Conservation (phyloP, 2,329 filamentous ascomycete genomes). For the Cercospora sojina region DNA sequence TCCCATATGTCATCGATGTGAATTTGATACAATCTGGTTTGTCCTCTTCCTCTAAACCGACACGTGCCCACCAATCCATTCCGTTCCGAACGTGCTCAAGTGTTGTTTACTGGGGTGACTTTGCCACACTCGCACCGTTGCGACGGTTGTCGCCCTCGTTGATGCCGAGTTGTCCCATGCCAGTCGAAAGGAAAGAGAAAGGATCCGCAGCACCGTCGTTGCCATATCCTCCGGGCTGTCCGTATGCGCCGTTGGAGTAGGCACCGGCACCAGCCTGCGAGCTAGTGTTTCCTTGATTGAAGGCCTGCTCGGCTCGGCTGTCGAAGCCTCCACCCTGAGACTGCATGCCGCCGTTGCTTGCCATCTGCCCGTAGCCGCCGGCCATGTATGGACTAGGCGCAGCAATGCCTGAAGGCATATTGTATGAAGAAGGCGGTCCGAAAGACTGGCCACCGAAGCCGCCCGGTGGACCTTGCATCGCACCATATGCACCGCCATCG, state of each 20-base stretch:
- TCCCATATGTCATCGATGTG: slow-evolving; percentile 31
- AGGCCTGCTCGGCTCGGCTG: slow-evolving; percentile 90
- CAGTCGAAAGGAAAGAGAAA: slow-evolving; percentile 74
- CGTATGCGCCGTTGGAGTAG: slow-evolving; percentile 62
- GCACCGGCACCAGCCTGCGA: slow-evolving; percentile 63
- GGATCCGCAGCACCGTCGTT: slow-evolving; percentile 66
- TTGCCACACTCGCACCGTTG: slow-evolving; percentile 39
- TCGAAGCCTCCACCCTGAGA: slow-evolving; percentile 75
- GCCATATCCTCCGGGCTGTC: slow-evolving; percentile 42
- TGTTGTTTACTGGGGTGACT: slow-evolving; percentile 37
- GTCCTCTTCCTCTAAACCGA: slow-evolving; percentile 3
- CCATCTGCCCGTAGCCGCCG: slow-evolving; percentile 61
- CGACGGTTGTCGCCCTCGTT: slow-evolving; percentile 53
- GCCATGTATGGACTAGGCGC: slow-evolving; percentile 81
- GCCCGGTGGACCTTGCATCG: slow-evolving; percentile 56
- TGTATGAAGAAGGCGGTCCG: slow-evolving; percentile 84
- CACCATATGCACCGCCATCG: slow-evolving; percentile 37
- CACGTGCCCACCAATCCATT: background rate
- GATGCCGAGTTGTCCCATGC: slow-evolving; percentile 71
- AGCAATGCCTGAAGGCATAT: slow-evolving; percentile 79
- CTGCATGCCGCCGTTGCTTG: slow-evolving; percentile 70
- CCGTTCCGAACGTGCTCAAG: background rate
- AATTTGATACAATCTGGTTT: slow-evolving; percentile 27
- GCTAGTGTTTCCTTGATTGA: slow-evolving; percentile 72
- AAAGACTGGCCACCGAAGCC: slow-evolving; percentile 72